Conservation (phyloP, 177 flowering plant species). For the Telopea speciosissima region DNA sequence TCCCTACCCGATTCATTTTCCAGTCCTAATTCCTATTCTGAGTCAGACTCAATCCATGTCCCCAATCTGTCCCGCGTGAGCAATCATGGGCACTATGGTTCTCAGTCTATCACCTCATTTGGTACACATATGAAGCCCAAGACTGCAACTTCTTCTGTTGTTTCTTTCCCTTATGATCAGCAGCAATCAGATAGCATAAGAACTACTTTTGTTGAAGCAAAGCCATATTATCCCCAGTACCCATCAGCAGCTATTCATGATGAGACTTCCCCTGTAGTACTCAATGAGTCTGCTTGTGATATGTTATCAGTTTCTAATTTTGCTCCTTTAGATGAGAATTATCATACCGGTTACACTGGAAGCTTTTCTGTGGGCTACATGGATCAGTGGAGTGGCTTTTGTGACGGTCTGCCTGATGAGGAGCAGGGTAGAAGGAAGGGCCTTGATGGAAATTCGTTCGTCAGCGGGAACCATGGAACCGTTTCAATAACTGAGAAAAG, state of each 20-base stretch:
- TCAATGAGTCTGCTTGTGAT: constrained; percentile 21
- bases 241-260: constrained; percentile 8
- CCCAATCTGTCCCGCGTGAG: background rate
- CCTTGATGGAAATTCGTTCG: constrained; percentile 16
- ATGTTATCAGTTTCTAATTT: constrained; percentile 12
- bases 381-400: constrained; percentile 23
- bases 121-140: constrained; percentile 8
- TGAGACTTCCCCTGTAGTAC: constrained; percentile 8
- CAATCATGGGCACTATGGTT: constrained; percentile 8
- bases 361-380: constrained; percentile 22
- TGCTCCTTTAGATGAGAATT: constrained; percentile 12
- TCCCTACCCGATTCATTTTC: constrained; percentile 13
- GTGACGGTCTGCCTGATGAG: constrained; percentile 26
- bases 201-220: constrained; percentile 17
- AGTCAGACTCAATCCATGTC: constrained; percentile 6
- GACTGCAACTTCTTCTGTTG: constrained; percentile 3
- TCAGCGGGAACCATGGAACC: constrained; percentile 15
- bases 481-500: constrained; percentile 18
- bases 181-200: constrained; percentile 1
- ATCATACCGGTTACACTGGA: constrained; percentile 20
- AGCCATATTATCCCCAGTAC: constrained; percentile 26
- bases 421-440: constrained; percentile 19
- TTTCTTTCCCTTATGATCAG: constrained; percentile 11
- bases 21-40: constrained; percentile 6
- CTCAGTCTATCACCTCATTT: constrained; percentile 2